Conservation (phyloP, 2,329 filamentous ascomycete genomes). For the Simplicillium aogashimaense region DNA sequence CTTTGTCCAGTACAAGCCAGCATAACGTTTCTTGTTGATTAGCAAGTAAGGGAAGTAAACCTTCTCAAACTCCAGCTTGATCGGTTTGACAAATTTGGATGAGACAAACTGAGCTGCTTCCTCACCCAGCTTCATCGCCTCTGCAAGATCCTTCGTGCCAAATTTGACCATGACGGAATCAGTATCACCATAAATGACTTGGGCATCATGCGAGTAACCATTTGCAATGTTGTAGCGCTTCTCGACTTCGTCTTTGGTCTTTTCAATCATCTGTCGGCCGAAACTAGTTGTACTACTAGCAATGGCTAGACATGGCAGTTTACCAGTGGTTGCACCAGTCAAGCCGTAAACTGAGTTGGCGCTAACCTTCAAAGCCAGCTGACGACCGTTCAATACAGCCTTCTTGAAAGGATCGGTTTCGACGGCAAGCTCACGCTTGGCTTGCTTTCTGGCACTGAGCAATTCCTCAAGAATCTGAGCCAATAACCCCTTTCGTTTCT, state of each 20-base stretch:
- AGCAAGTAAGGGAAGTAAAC: conserved; percentile 96
- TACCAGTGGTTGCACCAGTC: conserved; percentile 91
- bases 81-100: conserved; percentile 86
- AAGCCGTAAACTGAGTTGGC: conserved; percentile 97
- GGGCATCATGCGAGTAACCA: conserved; percentile 86
- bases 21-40: conserved; percentile 99
- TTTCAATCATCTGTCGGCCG: conserved; percentile 97
- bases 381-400: conserved; percentile 92
- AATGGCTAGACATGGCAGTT: conserved; percentile 88
- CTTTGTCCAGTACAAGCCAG: conserved; percentile 95
- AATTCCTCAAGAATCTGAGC: conserved; percentile 95
- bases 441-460: conserved; percentile 82
- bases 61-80: conserved; percentile 99
- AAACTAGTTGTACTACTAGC: conserved; percentile 96
- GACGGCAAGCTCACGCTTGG: conserved; percentile 77
- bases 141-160: conserved; percentile 73
- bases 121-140: conserved; percentile 91
- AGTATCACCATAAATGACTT: conserved; percentile 97
- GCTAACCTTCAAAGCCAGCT: conserved; percentile 90
- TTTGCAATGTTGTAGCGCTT: conserved; percentile 83
- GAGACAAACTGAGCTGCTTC: conserved; percentile 87
- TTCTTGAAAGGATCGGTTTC: conserved; percentile 97
- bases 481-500: conserved; percentile 82
- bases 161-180: conserved; percentile 99
- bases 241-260: conserved; percentile 93